Percentiles rank a stretch among this genome's conserved stretches.
Evolutionary conservation across 1,139 yeast species (phyloP).

Genomic region (Debaryomyces fabryi): DNA sequence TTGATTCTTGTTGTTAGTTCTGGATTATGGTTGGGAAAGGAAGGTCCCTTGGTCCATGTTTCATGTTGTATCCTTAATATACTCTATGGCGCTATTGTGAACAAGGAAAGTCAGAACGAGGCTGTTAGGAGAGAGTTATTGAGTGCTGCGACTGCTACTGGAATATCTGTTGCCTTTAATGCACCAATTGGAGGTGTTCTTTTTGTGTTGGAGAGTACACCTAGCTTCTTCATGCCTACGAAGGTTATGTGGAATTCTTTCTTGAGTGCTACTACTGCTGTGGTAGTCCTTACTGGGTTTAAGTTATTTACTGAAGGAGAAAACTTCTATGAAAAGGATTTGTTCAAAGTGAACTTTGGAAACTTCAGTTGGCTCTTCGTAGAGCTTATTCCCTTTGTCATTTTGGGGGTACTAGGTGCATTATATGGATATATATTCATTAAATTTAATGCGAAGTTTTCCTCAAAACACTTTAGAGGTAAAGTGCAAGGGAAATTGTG

Average conservation of each 20-base stretch:
- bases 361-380: slow-evolving; percentile 73
- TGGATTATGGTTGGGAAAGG: slow-evolving; percentile 90
- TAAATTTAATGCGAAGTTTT: slow-evolving; percentile 44
- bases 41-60: slow-evolving; percentile 91
- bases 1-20: slow-evolving; percentile 71
- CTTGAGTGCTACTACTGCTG: slow-evolving; percentile 74
- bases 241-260: slow-evolving; percentile 81
- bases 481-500: slow-evolving; percentile 24
- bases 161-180: slow-evolving; percentile 91
- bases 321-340: slow-evolving; percentile 55
- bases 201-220: slow-evolving; percentile 76
- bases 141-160: slow-evolving; percentile 90
- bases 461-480: slow-evolving; percentile 22
- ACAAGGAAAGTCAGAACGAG: slow-evolving; percentile 45
- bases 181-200: slow-evolving; percentile 95
- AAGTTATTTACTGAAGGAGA: slow-evolving; percentile 60
- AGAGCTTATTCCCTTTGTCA: slow-evolving; percentile 69
- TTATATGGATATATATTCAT: slow-evolving; percentile 60
- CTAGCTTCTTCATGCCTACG: slow-evolving; percentile 63
- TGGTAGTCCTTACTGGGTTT: slow-evolving; percentile 60
- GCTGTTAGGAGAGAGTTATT: slow-evolving; percentile 64
- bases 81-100: slow-evolving; percentile 36
- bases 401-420: slow-evolving; percentile 73
- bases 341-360: slow-evolving; percentile 65
- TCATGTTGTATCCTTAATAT: slow-evolving; percentile 62